Base-by-base conservation (phyloP, 2,329 filamentous ascomycete species). In the Xylaria sp. region DNA sequence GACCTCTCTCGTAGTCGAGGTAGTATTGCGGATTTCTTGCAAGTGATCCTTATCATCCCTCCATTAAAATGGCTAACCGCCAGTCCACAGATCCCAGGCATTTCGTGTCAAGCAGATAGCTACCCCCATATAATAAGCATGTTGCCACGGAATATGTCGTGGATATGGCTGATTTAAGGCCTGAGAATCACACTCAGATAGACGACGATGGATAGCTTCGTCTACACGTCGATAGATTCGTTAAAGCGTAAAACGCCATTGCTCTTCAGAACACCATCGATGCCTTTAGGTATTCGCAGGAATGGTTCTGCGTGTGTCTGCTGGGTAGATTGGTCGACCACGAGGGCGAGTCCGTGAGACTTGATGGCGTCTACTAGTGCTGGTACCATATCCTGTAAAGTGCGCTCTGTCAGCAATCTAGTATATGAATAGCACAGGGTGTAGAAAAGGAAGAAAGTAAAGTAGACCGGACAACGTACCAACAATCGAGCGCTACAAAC, bases 301-400 rank as follows among this genome's bases (percentile, higher is more conserved):
- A 88, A 89, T 13, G 84, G 81, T 78, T 87, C 84, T 71, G 78
- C 78, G 75, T 82, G 76, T 54, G 81, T 79, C 51, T 74, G 75
- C 71, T 91, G 88, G 66, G 89, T 86, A 5, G 92, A 93, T 73
- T 92, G 93, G 78, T 99, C 95, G 60, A 93, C 92, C 18, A 99
- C 94, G 44, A 99, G 87, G 5, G 97, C 95, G 60, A 99, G 85
- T 29, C 96, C 95, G 58, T 97, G 92, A 29, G 94, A 93, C 81
- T 98, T 98, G 82, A 99, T 95, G 1, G 94, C 93, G 73, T 97
- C 93, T 62, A 97, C 91, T 55, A 99, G 86, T 2, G 94, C 93
- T 0, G 96, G 96, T 9, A 98, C 94, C 84, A 97, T 93, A 70
- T 97, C 93, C 94, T 97, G 69, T 59, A 62, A 27, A 40, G 13